These are phyloP conservation scores for Asterella californica DNA, from an alignment of 225 moss, liverwort and hornwort species.

Conservation along the genomic window DNA sequence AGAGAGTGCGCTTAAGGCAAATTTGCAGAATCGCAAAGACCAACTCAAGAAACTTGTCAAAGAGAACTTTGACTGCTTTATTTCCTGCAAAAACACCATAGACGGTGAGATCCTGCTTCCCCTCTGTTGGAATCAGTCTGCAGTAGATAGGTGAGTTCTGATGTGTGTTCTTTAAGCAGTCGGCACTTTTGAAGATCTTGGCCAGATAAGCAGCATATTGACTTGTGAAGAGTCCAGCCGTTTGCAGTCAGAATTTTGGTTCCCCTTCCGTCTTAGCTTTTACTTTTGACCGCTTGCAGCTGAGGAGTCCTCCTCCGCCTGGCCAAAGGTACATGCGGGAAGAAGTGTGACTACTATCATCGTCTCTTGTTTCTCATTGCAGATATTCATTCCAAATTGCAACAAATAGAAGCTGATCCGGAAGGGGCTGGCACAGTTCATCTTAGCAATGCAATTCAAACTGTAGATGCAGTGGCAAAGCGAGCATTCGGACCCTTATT, in stretches of 20 bases:
- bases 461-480: conserved; percentile 89
- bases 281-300: background rate
- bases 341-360: background rate
- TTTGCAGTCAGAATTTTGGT: background rate
- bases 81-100: conserved; percentile 98
- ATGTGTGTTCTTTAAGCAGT: background rate
- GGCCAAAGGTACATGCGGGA: background rate
- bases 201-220: background rate
- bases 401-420: conserved; percentile 79
- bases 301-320: background rate
- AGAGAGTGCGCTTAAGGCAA: conserved; percentile 66
- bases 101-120: conserved; percentile 59
- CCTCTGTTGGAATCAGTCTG: background rate
- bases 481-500: conserved; percentile 90
- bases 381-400: conserved; percentile 85
- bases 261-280: background rate
- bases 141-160: too few species aligned
- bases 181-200: background rate
- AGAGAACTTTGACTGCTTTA: conserved; percentile 98
- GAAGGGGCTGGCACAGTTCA: conserved; percentile 93
- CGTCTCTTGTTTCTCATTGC: conserved; percentile 13
- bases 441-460: conserved; percentile 63
- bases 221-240: background rate
- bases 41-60: conserved; percentile 93
- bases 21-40: conserved; percentile 82